Evolutionary conservation across 1,284 basidiomycete species (phyloP).

Genomic region (Ustilago loliicola): DNA sequence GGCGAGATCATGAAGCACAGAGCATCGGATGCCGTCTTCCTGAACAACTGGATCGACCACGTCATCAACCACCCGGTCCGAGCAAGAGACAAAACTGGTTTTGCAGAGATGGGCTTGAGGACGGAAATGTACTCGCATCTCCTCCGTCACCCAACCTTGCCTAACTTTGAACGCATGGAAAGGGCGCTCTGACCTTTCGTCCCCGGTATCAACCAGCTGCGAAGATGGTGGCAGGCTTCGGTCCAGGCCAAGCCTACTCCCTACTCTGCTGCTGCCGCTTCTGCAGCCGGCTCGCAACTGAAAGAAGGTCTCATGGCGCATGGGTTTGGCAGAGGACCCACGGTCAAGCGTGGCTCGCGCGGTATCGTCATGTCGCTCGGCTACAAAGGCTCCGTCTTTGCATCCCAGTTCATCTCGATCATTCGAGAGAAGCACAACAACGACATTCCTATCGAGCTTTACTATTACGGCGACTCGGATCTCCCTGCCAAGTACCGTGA

Average conservation of each 20-base stretch:
- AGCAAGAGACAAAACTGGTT: slow-evolving; percentile 45
- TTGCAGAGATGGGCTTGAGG: slow-evolving; percentile 54
- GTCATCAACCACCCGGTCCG: slow-evolving; percentile 49
- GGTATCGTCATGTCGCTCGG: slow-evolving; percentile 58
- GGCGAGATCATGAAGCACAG: slow-evolving; percentile 27
- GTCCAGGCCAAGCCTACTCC: slow-evolving; percentile 33
- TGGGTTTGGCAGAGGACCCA: slow-evolving; percentile 12
- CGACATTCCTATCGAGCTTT: slow-evolving; percentile 53
- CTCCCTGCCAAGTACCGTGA: slow-evolving; percentile 50
- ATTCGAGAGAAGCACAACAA: slow-evolving; percentile 46
- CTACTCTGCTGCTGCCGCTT: slow-evolving; percentile 10
- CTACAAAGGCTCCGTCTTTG: slow-evolving; percentile 45
- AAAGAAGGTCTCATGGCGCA: slow-evolving; percentile 16
- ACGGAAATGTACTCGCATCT: slow-evolving; percentile 57
- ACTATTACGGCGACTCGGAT: slow-evolving; percentile 58
- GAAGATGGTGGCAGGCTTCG: slow-evolving; percentile 43
- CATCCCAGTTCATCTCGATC: slow-evolving; percentile 52
- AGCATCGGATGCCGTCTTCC: slow-evolving; percentile 39
- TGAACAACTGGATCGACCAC: slow-evolving; percentile 49
- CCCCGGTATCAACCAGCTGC: slow-evolving; percentile 51
- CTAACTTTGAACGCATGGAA: slow-evolving; percentile 52
- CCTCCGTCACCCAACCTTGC: slow-evolving; percentile 38
- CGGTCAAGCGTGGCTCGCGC: slow-evolving; percentile 17
- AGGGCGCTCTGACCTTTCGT: slow-evolving; percentile 53
- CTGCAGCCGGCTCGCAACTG: background rate